phyloP scores from a whole-genome alignment of 768 basidiomycete species.

The Calocera viscosa region DNA sequence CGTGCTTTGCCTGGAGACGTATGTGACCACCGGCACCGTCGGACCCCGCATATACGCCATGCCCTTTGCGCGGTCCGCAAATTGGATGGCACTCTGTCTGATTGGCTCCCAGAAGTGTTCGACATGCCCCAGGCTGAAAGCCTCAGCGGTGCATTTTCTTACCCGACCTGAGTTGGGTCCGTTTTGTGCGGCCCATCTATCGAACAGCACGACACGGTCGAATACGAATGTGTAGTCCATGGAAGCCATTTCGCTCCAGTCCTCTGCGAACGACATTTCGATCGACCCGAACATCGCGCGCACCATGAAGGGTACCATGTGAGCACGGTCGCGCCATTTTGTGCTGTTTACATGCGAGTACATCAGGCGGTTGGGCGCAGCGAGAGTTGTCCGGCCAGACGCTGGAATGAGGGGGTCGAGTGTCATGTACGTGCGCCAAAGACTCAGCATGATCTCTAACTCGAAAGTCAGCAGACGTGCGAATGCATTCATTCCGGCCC shows the following conservation, averaged over 20 bases:
- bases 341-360: conserved; percentile 61
- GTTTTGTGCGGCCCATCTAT: conserved; percentile 73
- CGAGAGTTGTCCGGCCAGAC: conserved; percentile 56
- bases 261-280: conserved; percentile 65
- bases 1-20: conserved; percentile 82
- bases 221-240: conserved; percentile 52
- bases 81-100: not conserved
- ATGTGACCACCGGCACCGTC: conserved; percentile 70
- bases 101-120: conserved; percentile 70
- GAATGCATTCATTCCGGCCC: not conserved
- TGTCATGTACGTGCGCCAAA: conserved; percentile 82
- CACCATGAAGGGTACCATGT: conserved; percentile 80
- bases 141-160: conserved; percentile 56
- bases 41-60: too few species aligned
- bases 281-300: conserved; percentile 69
- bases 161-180: conserved; percentile 51
- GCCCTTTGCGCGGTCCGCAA: not conserved
- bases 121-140: conserved; percentile 63
- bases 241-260: conserved; percentile 69
- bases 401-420: conserved; percentile 56
- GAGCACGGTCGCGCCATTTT: conserved; percentile 83
- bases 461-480: conserved; percentile 23
- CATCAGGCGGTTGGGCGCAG: conserved; percentile 57
- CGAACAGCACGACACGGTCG: conserved; percentile 74
- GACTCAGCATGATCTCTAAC: conserved; percentile 80